Base-by-base conservation (phyloP, 2,329 filamentous ascomycete genomes). In the Cladophialophora carrionii region DNA sequence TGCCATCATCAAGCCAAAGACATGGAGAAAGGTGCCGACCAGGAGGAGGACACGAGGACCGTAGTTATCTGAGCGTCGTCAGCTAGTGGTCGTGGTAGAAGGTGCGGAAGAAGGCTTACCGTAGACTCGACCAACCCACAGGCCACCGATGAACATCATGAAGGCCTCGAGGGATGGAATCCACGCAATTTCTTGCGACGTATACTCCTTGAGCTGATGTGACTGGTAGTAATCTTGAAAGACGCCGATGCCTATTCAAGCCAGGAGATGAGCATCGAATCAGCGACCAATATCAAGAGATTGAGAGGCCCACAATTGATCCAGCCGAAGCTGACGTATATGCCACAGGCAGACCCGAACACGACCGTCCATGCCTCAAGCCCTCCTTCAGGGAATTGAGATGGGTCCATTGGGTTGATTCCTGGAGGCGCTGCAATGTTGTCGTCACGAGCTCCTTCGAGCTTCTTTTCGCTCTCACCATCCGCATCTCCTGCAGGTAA, bases 191-290 rank as follows among this genome's bases (percentile, higher is more conserved):
- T 82, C 82, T 61, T 82, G 84, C 0, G 83, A 72, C 0, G 83
- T 82, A 67, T 85, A 84, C 1, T 78, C 57, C 9, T 71, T 73
- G 2, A 88, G 75, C 22, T 83, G 79, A 8, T 82, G 75, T 3
- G 74, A 78, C 65, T 85, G 76, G 70, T 88, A 88, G 72, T 87
- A 86, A n/a, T 82, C 80, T 71, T 88, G 85, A 70, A 87, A 87
- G 17, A 83, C 77, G 10, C 85, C 85, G 17, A 81, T 75, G 32
- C 71, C 72, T 71, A 31, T 20, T 26, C 17, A 7, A 20, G 37
- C 17, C 7, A 43, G 51, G 2, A 22, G 22, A 37, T 60, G 41
- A 60, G 43, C 41, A 29, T 2, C 8, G 17, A 29, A 24, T 20
- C 43, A 31, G 26, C 37, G n/a, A 5, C 5, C 17, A 9, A 34